Evolutionary conservation across 1,284 basidiomycete genomes (phyloP).

Genomic region (Malassezia japonica): DNA sequence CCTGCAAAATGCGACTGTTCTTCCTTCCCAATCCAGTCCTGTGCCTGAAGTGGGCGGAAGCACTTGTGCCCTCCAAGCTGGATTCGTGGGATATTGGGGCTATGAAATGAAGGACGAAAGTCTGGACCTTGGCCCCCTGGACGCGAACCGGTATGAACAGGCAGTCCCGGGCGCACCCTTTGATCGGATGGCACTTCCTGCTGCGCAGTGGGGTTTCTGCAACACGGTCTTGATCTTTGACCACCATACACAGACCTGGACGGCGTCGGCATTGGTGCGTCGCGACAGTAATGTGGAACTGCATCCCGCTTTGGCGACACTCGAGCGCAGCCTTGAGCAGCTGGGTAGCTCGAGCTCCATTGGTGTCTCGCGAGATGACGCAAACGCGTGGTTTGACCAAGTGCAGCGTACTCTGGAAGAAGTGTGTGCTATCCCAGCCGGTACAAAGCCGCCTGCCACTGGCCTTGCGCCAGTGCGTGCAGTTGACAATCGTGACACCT

Average conservation of each 20-base stretch:
- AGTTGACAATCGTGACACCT: slow-evolving; percentile 48
- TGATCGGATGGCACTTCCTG: slow-evolving; percentile 19
- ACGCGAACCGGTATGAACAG: slow-evolving; percentile 2
- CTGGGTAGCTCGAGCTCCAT: neutral
- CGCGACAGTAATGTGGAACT: no score
- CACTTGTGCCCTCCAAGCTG: slow-evolving; percentile 42
- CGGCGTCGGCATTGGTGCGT: slow-evolving; percentile 46
- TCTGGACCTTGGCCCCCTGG: slow-evolving; percentile 27
- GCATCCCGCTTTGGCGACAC: no score
- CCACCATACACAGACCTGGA: slow-evolving; percentile 49
- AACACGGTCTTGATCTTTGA: slow-evolving; percentile 50
- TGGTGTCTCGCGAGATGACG: slow-evolving; percentile 3
- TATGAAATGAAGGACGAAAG: slow-evolving; percentile 56
- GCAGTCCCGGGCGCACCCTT: neutral
- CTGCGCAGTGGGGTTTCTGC: slow-evolving; percentile 50
- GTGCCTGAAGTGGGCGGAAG: neutral
- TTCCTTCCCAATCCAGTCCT: neutral
- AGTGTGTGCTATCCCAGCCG: neutral
- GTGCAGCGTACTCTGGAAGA: neutral
- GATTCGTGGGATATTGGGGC: slow-evolving; percentile 54
- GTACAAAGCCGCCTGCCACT: neutral
- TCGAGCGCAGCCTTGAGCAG: neutral
- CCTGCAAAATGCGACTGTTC: neutral
- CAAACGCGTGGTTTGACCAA: slow-evolving; percentile 12
- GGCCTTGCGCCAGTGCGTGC: slow-evolving; percentile 9